Percentiles rank a stretch among this genome's conserved stretches.
These are phyloP conservation scores for Suillus americanus DNA, from an alignment of 768 basidiomycete species.

Conservation along the genomic window DNA sequence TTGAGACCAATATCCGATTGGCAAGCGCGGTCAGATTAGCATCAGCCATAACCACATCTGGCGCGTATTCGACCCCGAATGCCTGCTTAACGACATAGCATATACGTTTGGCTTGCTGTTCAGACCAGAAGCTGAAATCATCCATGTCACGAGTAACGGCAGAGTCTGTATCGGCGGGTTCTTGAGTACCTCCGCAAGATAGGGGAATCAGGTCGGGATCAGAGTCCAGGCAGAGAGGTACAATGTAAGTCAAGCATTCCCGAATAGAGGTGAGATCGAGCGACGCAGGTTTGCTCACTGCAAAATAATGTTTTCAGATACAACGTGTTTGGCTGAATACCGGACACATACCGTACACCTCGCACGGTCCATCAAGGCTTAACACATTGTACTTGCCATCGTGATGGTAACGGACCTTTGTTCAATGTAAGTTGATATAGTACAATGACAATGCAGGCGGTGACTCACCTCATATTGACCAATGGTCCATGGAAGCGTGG, in stretches of 20 bases:
- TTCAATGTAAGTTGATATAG: not conserved
- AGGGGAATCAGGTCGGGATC: conserved; percentile 80
- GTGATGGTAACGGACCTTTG: conserved; percentile 86
- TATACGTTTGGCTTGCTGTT: conserved; percentile 87
- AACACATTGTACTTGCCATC: conserved; percentile 98
- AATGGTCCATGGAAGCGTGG: conserved; percentile 81
- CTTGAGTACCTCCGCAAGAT: conserved; percentile 49
- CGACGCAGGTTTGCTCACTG: conserved; percentile 69
- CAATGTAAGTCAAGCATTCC: conserved; percentile 67
- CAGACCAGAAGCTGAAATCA: conserved; percentile 94
- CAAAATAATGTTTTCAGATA: conserved; percentile 11
- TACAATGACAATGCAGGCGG: not conserved
- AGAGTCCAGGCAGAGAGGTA: conserved; percentile 83
- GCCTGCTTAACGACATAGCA: conserved; percentile 73
- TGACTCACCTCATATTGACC: conserved; percentile 74
- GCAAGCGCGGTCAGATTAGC: conserved; percentile 88
- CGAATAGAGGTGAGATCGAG: conserved; percentile 69
- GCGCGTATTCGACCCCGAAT: conserved; percentile 86
- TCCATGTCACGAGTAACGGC: conserved; percentile 67
- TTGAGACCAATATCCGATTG: conserved; percentile 79
- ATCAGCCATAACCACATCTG: conserved; percentile 90
- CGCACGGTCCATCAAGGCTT: conserved; percentile 79
- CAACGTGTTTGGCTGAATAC: not conserved
- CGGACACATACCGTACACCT: conserved; percentile 74
- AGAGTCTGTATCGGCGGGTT: conserved; percentile 18